Evolutionary conservation across 306 rosid genomes (phyloP), one percentile per base, ranked within the genome.

Genomic region (Hippophae tibetana): DNA sequence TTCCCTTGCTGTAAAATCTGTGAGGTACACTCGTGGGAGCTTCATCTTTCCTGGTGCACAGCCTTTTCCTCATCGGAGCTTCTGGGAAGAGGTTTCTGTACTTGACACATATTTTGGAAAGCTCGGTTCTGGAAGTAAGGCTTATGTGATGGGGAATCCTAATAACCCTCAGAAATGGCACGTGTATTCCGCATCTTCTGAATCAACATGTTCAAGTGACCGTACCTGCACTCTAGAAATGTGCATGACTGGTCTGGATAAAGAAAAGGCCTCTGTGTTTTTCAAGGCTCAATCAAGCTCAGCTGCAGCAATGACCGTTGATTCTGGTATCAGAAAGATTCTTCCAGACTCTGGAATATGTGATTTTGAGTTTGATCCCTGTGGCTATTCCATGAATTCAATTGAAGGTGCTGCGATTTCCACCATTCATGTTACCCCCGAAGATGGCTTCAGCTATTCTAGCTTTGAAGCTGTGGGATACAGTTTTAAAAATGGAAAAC

Each of bases 401-500:
- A 71, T 81, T 2, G 77, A 84, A n/a, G 87, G 90, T 13, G 57
- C 65, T 51, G 64, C 81, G 6, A 75, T 65, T 14, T 84, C 90
- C 1, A 84, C 90, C 0, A 81, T 81, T 65, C 87, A 84, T 77
- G 87, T 84, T 69, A 81, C 87, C 25, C 90, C 90, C 7, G 90
- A 84, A 58, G 86, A 81, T 5, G 86, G 81, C 2, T 84, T 73
- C 63, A 81, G 86, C 31, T 81, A 78, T 49, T 86, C 86, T 2
- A 84, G 90, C 75, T 81, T 73, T 47, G 90, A 84, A 56, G 79
- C 60, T 5, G 90, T 66, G 6, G 90, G 90, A 0, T 84, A 84
- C 6, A 79, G 81, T 66, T 56, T 84, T 55, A 74, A 69, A 14
- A 45, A 6, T 7, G 25, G 71, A 10, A 69, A 74, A 43, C 57